A percentile compares a stretch with the other conserved stretches of the same genome.
Evolutionary conservation across 345 rosid genomes (phyloP).

Genomic region (Citrus hindsii): DNA sequence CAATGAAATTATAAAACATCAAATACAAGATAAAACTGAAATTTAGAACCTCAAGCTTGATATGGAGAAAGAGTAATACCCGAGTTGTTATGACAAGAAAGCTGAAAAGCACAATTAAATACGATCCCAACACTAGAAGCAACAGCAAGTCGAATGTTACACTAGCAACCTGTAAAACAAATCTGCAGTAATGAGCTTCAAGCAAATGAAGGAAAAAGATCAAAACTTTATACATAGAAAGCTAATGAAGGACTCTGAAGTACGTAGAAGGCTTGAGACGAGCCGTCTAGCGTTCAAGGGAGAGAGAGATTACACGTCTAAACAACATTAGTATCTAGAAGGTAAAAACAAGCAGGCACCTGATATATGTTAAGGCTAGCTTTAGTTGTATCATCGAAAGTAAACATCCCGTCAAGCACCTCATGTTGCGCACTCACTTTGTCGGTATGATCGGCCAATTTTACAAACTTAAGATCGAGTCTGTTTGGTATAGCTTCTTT

Average conservation of each 20-base stretch:
- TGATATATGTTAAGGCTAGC: conserved; percentile 84
- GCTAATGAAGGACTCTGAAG: neutral
- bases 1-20: no score
- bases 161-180: conserved; percentile 79
- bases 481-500: no score
- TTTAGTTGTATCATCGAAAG: conserved; percentile 79
- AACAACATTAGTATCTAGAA: neutral
- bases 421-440: no score
- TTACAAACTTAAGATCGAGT: neutral
- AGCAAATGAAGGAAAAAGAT: neutral
- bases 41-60: no score
- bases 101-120: conserved; percentile 83
- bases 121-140: conserved; percentile 90
- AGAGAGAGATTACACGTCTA: neutral
- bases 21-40: no score
- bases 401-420: conserved; percentile 47
- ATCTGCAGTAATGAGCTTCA: conserved; percentile 2
- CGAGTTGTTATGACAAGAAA: conserved; percentile 45
- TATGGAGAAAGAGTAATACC: neutral
- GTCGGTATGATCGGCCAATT: no score
- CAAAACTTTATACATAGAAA: neutral
- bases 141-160: conserved; percentile 88
- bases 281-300: neutral
- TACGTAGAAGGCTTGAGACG: neutral
- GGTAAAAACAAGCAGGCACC: conserved; percentile 35